Percentiles rank a stretch among this genome's conserved stretches.
Evolutionary conservation across 2,329 filamentous ascomycete species (phyloP).

Genomic region (Penicillium sp.): DNA sequence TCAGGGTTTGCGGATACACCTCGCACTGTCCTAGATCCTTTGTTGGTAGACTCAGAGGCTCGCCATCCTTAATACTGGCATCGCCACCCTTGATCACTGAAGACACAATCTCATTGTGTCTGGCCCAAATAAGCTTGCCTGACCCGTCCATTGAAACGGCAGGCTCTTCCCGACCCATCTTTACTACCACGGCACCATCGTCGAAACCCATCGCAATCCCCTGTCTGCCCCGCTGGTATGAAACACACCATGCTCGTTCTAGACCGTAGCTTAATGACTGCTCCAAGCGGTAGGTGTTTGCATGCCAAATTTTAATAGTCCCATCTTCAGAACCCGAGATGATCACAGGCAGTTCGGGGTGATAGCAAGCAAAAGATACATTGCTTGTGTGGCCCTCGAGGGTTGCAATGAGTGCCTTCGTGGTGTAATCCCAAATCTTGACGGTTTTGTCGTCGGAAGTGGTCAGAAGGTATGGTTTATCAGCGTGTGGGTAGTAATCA

Average conservation of each 20-base stretch:
- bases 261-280: constrained; percentile 95
- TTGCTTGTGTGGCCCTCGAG: constrained; percentile 97
- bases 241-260: constrained; percentile 95
- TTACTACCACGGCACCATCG: constrained; percentile 95
- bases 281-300: constrained; percentile 93
- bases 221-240: constrained; percentile 91
- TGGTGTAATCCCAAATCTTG: constrained; percentile 99
- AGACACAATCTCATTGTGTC: constrained; percentile 91
- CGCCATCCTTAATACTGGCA: constrained; percentile 78
- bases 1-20: constrained; percentile 90
- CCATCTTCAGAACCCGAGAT: constrained; percentile 98
- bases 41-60: constrained; percentile 78
- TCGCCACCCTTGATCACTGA: constrained; percentile 94
- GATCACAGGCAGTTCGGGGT: constrained; percentile 94
- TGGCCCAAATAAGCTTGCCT: constrained; percentile 94
- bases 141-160: constrained; percentile 96
- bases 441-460: constrained; percentile 95
- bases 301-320: constrained; percentile 97
- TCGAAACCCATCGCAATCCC: constrained; percentile 95
- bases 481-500: constrained; percentile 73
- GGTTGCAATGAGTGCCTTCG: constrained; percentile 93
- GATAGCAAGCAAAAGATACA: constrained; percentile 96
- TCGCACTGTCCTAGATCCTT: constrained; percentile 97
- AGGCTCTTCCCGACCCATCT: constrained; percentile 94
- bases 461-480: constrained; percentile 84